Conservation (phyloP, 2,329 filamentous ascomycete genomes). For the Thielaviopsis euricoi region DNA sequence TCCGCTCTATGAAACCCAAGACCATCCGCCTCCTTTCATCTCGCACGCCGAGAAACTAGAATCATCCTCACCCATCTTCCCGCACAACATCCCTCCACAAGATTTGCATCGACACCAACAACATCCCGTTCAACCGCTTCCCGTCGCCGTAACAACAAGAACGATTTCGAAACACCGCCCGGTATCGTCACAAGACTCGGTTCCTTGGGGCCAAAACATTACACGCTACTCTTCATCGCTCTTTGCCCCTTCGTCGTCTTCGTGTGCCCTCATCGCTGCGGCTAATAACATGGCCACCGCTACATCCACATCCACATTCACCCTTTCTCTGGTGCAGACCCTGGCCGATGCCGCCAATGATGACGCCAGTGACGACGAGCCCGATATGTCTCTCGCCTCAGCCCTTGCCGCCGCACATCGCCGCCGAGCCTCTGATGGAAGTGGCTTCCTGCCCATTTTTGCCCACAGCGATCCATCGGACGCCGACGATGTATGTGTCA, state of each 20-base stretch:
- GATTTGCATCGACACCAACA: not conserved
- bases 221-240: not conserved
- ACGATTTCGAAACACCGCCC: conserved; percentile 14
- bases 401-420: not conserved
- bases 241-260: not conserved
- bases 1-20: conserved; percentile 8
- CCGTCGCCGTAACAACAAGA: conserved; percentile 15
- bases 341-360: not conserved
- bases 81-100: not conserved
- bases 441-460: conserved; percentile 10
- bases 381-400: not conserved
- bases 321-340: not conserved
- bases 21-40: not conserved
- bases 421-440: conserved; percentile 2
- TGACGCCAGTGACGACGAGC: not conserved
- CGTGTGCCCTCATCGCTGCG: not conserved
- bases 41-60: not conserved
- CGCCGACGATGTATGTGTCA: not conserved
- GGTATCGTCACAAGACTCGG: conserved; percentile 1
- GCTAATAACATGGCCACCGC: not conserved
- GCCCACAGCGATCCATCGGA: conserved; percentile 4
- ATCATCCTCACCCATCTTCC: conserved; percentile 3
- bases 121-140: not conserved
- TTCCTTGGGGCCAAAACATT: conserved; percentile 8
- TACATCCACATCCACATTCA: not conserved